Evolutionary conservation across 2,329 filamentous ascomycete genomes (phyloP).

Genomic region (Fusarium longipes): DNA sequence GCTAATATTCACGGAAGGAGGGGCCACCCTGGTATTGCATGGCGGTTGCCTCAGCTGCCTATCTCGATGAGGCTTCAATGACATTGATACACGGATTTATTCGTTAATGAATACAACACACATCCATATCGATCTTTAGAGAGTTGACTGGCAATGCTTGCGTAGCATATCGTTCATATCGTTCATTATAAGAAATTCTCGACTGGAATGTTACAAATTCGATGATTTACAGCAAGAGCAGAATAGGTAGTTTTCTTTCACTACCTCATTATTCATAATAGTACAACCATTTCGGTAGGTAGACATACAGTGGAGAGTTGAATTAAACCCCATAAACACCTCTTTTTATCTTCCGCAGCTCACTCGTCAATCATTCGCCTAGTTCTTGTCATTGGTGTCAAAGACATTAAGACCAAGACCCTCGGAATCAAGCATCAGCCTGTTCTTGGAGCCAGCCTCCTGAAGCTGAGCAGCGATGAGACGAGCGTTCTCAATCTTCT

Average conservation of each 20-base stretch:
- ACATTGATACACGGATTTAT: neutral
- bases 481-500: conserved; percentile 97
- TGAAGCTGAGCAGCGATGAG: conserved; percentile 89
- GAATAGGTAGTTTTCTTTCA: conserved; percentile 41
- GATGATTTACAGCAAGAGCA: conserved; percentile 27
- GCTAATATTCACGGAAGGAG: conserved; percentile 34
- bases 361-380: neutral
- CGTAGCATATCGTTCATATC: neutral
- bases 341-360: conserved; percentile 12
- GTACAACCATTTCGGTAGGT: conserved; percentile 48
- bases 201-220: neutral
- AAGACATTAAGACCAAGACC: conserved; percentile 92
- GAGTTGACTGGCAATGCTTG: neutral
- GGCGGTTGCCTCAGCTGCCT: conserved; percentile 16
- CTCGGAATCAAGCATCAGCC: conserved; percentile 90
- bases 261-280: conserved; percentile 46
- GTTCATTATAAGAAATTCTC: neutral
- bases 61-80: neutral
- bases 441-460: conserved; percentile 88
- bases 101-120: neutral
- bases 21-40: conserved; percentile 25
- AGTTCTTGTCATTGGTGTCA: conserved; percentile 60
- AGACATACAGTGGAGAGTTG: conserved; percentile 63
- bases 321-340: conserved; percentile 28
- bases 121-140: neutral